These are phyloP conservation scores for Dendrobium huoshanense DNA, from an alignment of 106 monocot genomes.

Conservation along the genomic window DNA sequence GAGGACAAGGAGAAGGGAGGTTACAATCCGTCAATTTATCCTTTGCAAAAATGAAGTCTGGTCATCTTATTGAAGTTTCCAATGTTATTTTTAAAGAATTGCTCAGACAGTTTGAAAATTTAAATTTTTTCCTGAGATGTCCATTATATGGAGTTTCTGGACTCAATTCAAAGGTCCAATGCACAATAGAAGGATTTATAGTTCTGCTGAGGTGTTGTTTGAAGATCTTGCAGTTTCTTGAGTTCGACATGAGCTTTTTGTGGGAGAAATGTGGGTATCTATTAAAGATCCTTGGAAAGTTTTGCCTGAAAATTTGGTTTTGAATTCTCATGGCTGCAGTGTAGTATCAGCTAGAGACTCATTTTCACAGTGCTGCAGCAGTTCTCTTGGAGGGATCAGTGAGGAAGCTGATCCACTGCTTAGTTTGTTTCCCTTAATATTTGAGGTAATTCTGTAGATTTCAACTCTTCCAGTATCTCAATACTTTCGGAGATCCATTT, in stretches of 20 bases:
- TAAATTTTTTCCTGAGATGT: conserved; percentile 1
- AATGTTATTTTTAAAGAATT: conserved; percentile 22
- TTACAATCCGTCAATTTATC: not conserved
- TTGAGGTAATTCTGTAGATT: conserved; percentile 27
- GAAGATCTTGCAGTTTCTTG: conserved; percentile 18
- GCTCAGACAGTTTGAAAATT: conserved; percentile 8
- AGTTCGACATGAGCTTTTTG: conserved; percentile 23
- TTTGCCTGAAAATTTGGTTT: conserved; percentile 2
- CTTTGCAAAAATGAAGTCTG: not conserved
- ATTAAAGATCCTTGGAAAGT: conserved; percentile 12
- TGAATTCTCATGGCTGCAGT: not conserved
- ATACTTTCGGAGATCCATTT: not conserved
- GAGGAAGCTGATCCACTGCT: not conserved
- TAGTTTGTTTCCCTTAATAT: conserved; percentile 6
- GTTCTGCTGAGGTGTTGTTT: conserved; percentile 24
- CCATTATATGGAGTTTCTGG: not conserved
- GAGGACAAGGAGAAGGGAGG: not conserved
- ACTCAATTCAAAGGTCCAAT: not conserved
- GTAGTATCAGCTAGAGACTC: not conserved
- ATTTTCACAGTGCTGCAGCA: not conserved
- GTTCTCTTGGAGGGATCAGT: not conserved
- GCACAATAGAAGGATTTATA: conserved; percentile 13
- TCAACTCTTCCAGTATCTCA: not conserved
- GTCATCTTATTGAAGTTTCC: conserved; percentile 9
- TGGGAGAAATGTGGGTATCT: conserved; percentile 23